Conservation (phyloP, 179 eudicot species). For the Silene noctiflora region DNA sequence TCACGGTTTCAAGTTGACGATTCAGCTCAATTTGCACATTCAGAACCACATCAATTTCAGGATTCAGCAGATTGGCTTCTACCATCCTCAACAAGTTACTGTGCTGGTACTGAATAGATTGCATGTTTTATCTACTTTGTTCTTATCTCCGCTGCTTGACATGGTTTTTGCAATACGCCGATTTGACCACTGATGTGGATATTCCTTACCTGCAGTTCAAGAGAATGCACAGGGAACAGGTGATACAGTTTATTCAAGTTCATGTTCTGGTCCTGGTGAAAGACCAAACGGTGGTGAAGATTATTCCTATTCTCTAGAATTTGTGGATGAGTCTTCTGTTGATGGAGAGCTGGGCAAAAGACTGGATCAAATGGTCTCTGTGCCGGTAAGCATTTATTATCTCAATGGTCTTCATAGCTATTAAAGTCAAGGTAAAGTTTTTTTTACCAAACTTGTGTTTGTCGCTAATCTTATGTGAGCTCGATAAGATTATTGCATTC, state of each 20-base stretch:
- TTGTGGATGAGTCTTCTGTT: conserved; percentile 44
- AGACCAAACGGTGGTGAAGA: conserved; percentile 52
- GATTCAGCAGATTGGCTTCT: conserved; percentile 43
- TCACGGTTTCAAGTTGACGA: conserved; percentile 53
- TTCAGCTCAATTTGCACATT: conserved; percentile 45
- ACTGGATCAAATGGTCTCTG: conserved; percentile 61
- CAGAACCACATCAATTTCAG: conserved; percentile 40
- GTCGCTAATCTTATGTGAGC: background rate
- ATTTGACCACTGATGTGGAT: conserved; percentile 15
- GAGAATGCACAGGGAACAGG: conserved; percentile 39
- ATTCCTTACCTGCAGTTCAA: conserved; percentile 38
- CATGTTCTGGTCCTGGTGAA: conserved; percentile 68
- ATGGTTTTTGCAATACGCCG: too few relatives aligned
- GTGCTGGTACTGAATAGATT: conserved; percentile 34
- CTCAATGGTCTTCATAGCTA: conserved; percentile 5
- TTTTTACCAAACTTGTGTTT: background rate
- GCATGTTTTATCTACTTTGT: conserved; percentile 8
- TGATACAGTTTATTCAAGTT: conserved; percentile 43
- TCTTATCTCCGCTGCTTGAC: conserved; percentile 15
- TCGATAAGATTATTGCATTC: background rate
- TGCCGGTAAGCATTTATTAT: conserved; percentile 61
- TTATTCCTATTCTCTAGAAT: conserved; percentile 50
- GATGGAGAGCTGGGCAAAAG: conserved; percentile 96
- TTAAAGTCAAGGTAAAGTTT: background rate
- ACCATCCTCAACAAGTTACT: conserved; percentile 44